Evolutionary conservation across 2,329 filamentous ascomycete species (phyloP), one percentile per base, ranked within the genome.

Genomic region (Dothiorella sarmentorum): DNA sequence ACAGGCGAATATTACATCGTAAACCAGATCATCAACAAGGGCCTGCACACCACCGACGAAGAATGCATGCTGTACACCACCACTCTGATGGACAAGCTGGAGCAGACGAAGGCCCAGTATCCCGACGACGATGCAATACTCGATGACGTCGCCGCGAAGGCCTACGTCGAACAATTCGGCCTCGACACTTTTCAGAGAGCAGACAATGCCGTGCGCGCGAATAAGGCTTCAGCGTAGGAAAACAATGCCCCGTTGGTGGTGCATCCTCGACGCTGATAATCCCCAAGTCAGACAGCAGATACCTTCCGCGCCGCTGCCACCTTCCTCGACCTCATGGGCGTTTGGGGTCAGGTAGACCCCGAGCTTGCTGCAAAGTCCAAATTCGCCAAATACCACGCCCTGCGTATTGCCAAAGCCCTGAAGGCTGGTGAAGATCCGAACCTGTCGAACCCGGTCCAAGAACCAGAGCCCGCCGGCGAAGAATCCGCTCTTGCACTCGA

Each of bases 381-480:
- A 72, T 99, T 90, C 71, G 91, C 93, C 40, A 99, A 97, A 74
- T 99, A 90, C 82, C 95, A 97, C 72, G 92, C 93, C 2, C 78
- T 93, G 33, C 85, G 94, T 60, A 99, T 99, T 68, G 81, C 89
- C 15, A 96, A 90, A 74, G 94, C 94, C 10, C 83, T 97, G 67
- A 94, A 92, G 68, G 89, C 92, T 38, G 91, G 91, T 56, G 87
- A 90, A 64, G 92, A 99, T 69, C 94, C 94, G 3, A 99, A 99
- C 73, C 85, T 88, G 58, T 89, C 90, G 7, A 97, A 97, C 68
- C 93, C 93, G 0, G 29, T 49, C 38, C 47, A 38, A 24, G 84
- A 84, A 59, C 80, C 86, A 56, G 79, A 83, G 58, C 72, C 76
- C 7, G 74, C 77, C 29, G 78, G 81, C 42, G 76, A 77, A 18